These are phyloP conservation scores for Bipolaris zeicola DNA, from an alignment of 2,329 filamentous ascomycete species.

Conservation along the genomic window DNA sequence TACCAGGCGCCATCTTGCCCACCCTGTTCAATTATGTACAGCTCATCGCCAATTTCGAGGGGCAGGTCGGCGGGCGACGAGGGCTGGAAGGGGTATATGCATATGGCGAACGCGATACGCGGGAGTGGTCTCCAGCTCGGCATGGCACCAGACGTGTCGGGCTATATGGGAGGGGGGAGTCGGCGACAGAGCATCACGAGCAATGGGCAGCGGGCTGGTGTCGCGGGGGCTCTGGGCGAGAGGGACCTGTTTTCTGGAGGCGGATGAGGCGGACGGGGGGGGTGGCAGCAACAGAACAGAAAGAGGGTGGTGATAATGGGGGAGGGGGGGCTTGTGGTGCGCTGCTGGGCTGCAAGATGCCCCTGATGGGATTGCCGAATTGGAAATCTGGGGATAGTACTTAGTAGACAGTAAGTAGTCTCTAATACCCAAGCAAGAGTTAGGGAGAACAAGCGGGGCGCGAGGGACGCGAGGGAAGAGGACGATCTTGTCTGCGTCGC, in stretches of 20 bases:
- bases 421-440: conserved; percentile 6
- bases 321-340: background rate
- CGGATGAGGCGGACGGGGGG: background rate
- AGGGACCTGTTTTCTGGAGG: background rate
- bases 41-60: conserved; percentile 95
- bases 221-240: conserved; percentile 5
- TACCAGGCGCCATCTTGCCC: conserved; percentile 85
- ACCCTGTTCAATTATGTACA: conserved; percentile 98
- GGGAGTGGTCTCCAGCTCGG: conserved; percentile 89
- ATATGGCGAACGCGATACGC: conserved; percentile 96
- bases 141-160: conserved; percentile 43
- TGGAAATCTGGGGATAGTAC: conserved; percentile 17
- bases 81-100: conserved; percentile 90
- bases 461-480: background rate
- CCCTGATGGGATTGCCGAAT: conserved; percentile 19
- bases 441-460: conserved; percentile 14
- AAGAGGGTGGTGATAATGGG: too few species aligned
- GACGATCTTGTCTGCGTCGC: conserved; percentile 3
- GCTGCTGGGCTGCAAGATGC: conserved; percentile 15
- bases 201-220: conserved; percentile 4
- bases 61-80: conserved; percentile 88
- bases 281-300: background rate
- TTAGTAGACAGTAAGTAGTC: background rate
- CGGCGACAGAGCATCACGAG: conserved; percentile 43
- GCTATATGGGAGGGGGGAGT: conserved; percentile 34